These are phyloP conservation scores for Exophiala xenobiotica DNA, from an alignment of 2,329 filamentous ascomycete species.

Conservation along the genomic window DNA sequence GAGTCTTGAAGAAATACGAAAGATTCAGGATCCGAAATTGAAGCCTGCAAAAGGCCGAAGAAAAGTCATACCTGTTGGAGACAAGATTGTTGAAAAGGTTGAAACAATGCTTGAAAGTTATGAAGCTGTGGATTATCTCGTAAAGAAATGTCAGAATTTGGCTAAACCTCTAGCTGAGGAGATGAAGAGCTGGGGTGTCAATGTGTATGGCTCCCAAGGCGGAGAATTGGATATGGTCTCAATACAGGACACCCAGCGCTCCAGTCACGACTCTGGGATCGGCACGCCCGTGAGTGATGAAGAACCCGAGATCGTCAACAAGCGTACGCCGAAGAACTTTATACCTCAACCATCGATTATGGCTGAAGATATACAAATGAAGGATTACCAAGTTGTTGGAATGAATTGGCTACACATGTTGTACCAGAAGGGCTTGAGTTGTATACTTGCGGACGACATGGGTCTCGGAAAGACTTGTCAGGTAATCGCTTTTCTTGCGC, in stretches of 20 bases:
- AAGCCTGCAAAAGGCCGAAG: slow-evolving; percentile 54
- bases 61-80: slow-evolving; percentile 58
- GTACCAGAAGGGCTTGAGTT: slow-evolving; percentile 75
- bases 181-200: slow-evolving; percentile 68
- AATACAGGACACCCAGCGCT: slow-evolving; percentile 45
- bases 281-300: slow-evolving; percentile 59
- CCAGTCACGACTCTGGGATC: slow-evolving; percentile 64
- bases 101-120: slow-evolving; percentile 76
- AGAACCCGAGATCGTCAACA: slow-evolving; percentile 42
- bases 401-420: slow-evolving; percentile 91
- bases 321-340: slow-evolving; percentile 41
- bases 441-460: slow-evolving; percentile 97
- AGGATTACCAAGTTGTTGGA: slow-evolving; percentile 90
- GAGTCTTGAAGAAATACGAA: slow-evolving; percentile 63
- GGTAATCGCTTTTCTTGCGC: slow-evolving; percentile 85
- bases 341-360: slow-evolving; percentile 72
- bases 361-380: slow-evolving; percentile 73
- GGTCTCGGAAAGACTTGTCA: slow-evolving; percentile 93
- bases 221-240: slow-evolving; percentile 63
- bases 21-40: slow-evolving; percentile 56
- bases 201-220: slow-evolving; percentile 59
- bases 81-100: slow-evolving; percentile 66
- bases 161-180: slow-evolving; percentile 65
- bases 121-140: slow-evolving; percentile 78
- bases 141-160: slow-evolving; percentile 70